Conservation (phyloP, 805 yeast species). For the Candida maltosa region DNA sequence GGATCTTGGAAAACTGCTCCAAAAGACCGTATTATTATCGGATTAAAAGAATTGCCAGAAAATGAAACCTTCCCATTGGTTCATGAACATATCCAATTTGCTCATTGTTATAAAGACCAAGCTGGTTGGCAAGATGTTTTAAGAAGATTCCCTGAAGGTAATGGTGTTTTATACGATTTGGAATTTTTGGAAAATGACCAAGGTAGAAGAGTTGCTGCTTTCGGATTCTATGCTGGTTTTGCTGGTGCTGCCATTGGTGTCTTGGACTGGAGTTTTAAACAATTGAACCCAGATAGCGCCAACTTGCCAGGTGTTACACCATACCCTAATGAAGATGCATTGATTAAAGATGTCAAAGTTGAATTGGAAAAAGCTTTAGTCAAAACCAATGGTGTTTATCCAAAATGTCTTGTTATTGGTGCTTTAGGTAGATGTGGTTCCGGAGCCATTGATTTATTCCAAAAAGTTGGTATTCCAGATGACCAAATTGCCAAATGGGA, state of each 20-base stretch:
- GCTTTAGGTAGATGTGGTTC: slow-evolving; percentile 99
- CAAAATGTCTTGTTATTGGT: slow-evolving; percentile 87
- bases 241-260: slow-evolving; percentile 99
- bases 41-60: slow-evolving; percentile 94
- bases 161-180: slow-evolving; percentile 86
- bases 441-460: slow-evolving; percentile 86
- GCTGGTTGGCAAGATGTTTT: slow-evolving; percentile 95
- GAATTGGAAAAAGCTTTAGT: slow-evolving; percentile 55
- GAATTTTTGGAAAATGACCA: slow-evolving; percentile 92
- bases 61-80: slow-evolving; percentile 83
- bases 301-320: slow-evolving; percentile 80
- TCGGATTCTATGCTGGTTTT: slow-evolving; percentile 99
- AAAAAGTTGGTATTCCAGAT: slow-evolving; percentile 84
- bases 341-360: slow-evolving; percentile 68
- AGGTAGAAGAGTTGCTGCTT: slow-evolving; percentile 99
- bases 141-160: slow-evolving; percentile 84
- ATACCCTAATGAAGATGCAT: slow-evolving; percentile 72
- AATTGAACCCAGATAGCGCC: slow-evolving; percentile 60
- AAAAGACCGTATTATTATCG: slow-evolving; percentile 81
- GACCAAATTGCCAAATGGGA: slow-evolving; percentile 89
- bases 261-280: slow-evolving; percentile 92
- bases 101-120: slow-evolving; percentile 97
- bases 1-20: slow-evolving; percentile 96
- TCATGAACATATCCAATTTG: slow-evolving; percentile 97
- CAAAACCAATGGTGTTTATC: slow-evolving; percentile 61